phyloP scores from a whole-genome alignment of 805 yeast genomes.

The Barnettozyma populi region DNA sequence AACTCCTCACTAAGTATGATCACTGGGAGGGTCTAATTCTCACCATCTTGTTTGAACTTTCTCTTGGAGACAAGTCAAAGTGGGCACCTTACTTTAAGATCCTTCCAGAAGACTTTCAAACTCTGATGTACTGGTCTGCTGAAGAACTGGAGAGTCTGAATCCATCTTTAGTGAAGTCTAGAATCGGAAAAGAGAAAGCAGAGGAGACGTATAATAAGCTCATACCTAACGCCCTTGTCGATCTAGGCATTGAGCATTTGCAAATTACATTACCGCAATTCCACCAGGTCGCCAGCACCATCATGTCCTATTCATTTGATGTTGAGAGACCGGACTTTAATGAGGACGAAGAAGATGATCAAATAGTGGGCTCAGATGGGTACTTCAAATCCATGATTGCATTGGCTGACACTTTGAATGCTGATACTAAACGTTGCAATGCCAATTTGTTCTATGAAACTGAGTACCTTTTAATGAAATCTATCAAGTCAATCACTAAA shows the following conservation, averaged over 20 bases:
- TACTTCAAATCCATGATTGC: conserved; percentile 85
- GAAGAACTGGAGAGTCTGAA: conserved; percentile 48
- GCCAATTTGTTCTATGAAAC: conserved; percentile 57
- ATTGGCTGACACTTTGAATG: conserved; percentile 84
- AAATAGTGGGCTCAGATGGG: conserved; percentile 31
- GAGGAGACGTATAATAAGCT: conserved; percentile 48
- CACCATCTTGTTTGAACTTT: conserved; percentile 57
- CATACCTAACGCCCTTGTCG: conserved; percentile 35
- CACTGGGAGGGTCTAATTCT: conserved; percentile 81
- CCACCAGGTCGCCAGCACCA: conserved; percentile 68
- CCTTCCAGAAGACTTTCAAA: conserved; percentile 58
- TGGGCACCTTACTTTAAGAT: conserved; percentile 74
- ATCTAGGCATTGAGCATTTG: conserved; percentile 32
- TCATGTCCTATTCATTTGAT: conserved; percentile 90
- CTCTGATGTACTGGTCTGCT: conserved; percentile 75
- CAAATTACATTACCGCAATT: conserved; percentile 50
- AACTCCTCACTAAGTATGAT: conserved; percentile 36
- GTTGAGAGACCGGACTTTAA: conserved; percentile 41
- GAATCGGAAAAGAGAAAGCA: conserved; percentile 71
- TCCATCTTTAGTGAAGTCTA: conserved; percentile 65
- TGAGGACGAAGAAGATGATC: conserved; percentile 34
- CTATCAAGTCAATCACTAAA: conserved; percentile 50
- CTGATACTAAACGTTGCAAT: conserved; percentile 72
- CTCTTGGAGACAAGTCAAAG: conserved; percentile 38
- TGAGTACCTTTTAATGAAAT: conserved; percentile 59